phyloP scores from a whole-genome alignment of 345 rosid species.

The Eutrema yunnanense region DNA sequence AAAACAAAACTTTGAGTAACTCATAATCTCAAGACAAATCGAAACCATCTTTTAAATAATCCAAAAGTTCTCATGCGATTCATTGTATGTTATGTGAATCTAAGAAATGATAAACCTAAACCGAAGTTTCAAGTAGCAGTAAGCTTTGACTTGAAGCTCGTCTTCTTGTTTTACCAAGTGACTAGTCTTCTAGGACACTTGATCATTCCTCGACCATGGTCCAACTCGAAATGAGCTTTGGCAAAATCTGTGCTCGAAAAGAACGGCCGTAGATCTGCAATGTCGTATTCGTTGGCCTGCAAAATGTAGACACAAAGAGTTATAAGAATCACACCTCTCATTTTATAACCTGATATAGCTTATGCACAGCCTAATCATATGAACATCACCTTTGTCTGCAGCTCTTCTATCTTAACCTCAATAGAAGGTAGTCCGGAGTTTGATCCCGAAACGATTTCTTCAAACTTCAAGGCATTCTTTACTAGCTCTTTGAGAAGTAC shows the following conservation, averaged over 20 bases:
- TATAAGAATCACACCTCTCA: background rate
- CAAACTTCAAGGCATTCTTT: conserved; percentile 72
- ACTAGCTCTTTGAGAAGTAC: conserved; percentile 76
- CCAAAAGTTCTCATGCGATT: background rate
- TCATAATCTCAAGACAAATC: background rate
- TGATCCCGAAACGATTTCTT: conserved; percentile 76
- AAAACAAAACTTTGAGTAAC: no score
- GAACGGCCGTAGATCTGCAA: conserved; percentile 68
- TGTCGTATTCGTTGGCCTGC: conserved; percentile 88
- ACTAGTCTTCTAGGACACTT: conserved; percentile 41
- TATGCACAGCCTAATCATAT: background rate
- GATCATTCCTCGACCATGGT: conserved; percentile 42
- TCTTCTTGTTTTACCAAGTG: conserved; percentile 25
- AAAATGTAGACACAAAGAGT: background rate
- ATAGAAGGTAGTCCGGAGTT: conserved; percentile 49
- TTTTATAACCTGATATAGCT: background rate
- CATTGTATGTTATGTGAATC: background rate
- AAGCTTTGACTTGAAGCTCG: background rate
- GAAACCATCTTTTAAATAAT: background rate
- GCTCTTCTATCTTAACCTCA: conserved; percentile 71
- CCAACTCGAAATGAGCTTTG: conserved; percentile 63
- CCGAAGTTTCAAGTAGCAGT: background rate
- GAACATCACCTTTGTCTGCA: conserved; percentile 57
- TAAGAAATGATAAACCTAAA: background rate
- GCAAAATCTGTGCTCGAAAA: conserved; percentile 67